phyloP scores from a whole-genome alignment of 257 asterid species.

The Solanum ahanhuiri region DNA sequence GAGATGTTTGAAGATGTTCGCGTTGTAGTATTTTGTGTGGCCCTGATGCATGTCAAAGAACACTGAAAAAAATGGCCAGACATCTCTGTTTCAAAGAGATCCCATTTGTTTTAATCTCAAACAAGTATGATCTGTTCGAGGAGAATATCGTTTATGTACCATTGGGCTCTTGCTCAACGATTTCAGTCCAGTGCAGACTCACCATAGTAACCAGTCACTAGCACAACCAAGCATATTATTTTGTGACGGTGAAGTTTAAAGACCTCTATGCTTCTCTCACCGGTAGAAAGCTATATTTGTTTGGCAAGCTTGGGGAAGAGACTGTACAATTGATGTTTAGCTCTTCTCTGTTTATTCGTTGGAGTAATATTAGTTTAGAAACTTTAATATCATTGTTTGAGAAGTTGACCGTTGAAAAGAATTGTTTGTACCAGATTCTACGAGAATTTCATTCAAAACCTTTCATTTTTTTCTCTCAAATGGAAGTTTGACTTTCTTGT shows the following conservation, averaged over 20 bases:
- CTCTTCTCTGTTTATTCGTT: too few species aligned
- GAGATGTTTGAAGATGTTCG: not conserved
- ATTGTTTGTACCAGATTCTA: too few species aligned
- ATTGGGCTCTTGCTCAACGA: not conserved
- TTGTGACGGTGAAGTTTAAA: conserved; percentile 1
- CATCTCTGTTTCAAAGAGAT: conserved; percentile 12
- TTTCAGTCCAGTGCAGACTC: not conserved
- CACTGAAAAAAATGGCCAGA: not conserved
- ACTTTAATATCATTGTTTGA: too few species aligned
- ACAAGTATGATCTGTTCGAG: conserved; percentile 9
- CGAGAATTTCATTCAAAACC: too few species aligned
- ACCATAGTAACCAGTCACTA: not conserved
- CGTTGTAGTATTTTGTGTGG: conserved; percentile 3
- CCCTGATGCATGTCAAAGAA: not conserved
- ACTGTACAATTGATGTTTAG: too few species aligned
- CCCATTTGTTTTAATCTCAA: conserved; percentile 11
- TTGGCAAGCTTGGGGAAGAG: too few species aligned
- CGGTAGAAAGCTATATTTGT: too few species aligned
- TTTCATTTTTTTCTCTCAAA: too few species aligned
- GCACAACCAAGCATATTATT: conserved; percentile 5
- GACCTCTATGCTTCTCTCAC: not conserved
- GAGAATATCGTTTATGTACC: not conserved
- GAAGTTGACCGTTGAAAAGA: too few species aligned
- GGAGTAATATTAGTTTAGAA: too few species aligned
- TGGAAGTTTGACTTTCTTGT: too few species aligned